These are phyloP conservation scores for Rhizophagus clarus DNA, from an alignment of 192 early-diverging fungal species.

Conservation along the genomic window DNA sequence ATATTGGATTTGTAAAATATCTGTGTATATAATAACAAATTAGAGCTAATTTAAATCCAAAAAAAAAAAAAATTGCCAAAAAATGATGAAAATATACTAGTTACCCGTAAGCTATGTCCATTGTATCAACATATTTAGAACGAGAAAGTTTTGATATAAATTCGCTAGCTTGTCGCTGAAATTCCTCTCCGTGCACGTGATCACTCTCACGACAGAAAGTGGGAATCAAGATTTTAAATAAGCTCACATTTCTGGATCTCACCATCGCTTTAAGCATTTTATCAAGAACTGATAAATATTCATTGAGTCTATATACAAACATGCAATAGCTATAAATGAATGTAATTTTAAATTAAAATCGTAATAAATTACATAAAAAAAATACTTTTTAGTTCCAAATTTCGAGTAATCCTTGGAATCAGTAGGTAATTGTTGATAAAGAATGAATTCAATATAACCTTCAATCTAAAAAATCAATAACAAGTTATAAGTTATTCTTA, in stretches of 20 bases:
- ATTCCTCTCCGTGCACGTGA: constrained; percentile 47
- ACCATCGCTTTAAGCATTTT: constrained; percentile 54
- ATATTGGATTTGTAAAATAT: constrained; percentile 12
- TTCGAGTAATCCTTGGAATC: neutral
- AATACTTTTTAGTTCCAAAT: constrained; percentile 11
- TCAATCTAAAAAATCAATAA: neutral
- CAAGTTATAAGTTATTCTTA: neutral
- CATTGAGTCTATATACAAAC: constrained; percentile 42
- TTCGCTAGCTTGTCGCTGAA: constrained; percentile 38
- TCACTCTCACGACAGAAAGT: constrained; percentile 57
- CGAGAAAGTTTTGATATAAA: constrained; percentile 42
- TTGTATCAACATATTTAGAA: constrained; percentile 42
- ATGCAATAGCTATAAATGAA: neutral
- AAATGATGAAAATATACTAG: too few relatives aligned
- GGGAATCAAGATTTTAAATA: constrained; percentile 55
- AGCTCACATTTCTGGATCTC: constrained; percentile 36
- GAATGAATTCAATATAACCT: neutral
- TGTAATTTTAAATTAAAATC: neutral
- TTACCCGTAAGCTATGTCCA: constrained; percentile 50
- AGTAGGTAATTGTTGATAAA: neutral
- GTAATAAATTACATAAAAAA: neutral
- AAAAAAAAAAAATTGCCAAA: neutral
- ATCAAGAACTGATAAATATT: constrained; percentile 57
- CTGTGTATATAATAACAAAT: neutral
- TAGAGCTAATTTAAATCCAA: neutral